Percentiles rank a stretch among this genome's conserved stretches.
Conservation (phyloP, 352 stramenopile genomes). For the Pythium aristosporum region DNA sequence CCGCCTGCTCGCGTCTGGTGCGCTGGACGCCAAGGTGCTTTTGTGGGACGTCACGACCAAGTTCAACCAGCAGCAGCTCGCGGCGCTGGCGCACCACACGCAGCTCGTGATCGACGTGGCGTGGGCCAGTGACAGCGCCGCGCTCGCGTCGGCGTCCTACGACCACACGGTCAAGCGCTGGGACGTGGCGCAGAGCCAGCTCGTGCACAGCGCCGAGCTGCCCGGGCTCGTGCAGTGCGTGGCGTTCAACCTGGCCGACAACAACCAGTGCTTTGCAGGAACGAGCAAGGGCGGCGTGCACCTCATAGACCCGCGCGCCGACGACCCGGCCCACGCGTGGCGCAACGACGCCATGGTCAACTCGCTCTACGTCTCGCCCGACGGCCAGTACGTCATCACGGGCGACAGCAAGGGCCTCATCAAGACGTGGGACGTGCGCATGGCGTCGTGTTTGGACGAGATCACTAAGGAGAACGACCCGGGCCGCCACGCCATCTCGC, state of each 20-base stretch:
- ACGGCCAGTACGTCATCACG: conserved; percentile 78
- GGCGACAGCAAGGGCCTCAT: conserved; percentile 87
- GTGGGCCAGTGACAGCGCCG: conserved; percentile 82
- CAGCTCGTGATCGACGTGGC: conserved; percentile 88
- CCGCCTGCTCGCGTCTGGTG: conserved; percentile 73
- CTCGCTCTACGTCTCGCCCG: conserved; percentile 70
- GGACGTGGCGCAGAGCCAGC: conserved; percentile 79
- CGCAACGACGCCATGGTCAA: conserved; percentile 89
- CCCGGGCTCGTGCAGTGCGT: conserved; percentile 80
- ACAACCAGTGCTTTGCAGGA: conserved; percentile 78
- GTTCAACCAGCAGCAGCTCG: conserved; percentile 86
- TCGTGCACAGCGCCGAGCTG: conserved; percentile 63
- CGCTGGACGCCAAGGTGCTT: conserved; percentile 80
- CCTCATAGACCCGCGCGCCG: conserved; percentile 64
- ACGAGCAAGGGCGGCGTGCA: conserved; percentile 83
- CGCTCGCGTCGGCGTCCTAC: conserved; percentile 78
- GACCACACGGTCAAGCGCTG: conserved; percentile 88
- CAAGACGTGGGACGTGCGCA: conserved; percentile 87
- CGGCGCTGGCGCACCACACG: conserved; percentile 64
- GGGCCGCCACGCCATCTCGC: conserved; percentile 76
- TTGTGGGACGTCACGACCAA: conserved; percentile 89
- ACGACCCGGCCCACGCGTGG: conserved; percentile 77
- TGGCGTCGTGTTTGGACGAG: conserved; percentile 75
- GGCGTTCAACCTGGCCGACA: conserved; percentile 79
- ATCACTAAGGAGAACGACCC: conserved; percentile 76